Evolutionary conservation across 768 basidiomycete species (phyloP).

Genomic region (Rhodotorula babjevae): DNA sequence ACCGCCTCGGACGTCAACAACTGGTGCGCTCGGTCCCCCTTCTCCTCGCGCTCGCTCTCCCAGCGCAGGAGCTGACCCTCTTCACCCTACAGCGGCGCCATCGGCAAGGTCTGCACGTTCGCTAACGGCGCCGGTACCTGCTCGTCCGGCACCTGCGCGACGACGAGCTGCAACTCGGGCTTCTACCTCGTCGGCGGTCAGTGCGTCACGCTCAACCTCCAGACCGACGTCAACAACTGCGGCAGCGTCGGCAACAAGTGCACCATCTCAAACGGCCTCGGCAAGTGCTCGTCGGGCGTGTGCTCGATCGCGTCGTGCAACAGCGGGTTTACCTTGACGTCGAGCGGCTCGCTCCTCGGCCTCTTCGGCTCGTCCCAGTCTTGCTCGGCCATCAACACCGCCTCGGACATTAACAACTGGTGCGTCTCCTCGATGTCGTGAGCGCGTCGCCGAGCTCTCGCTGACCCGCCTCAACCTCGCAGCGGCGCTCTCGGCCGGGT

Average conservation of each 20-base stretch:
- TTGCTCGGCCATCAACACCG: not conserved
- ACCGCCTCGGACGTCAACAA: constrained; percentile 9
- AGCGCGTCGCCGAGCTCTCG: too few species aligned
- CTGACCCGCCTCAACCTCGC: too few species aligned
- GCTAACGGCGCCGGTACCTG: constrained; percentile 21
- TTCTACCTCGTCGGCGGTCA: constrained; percentile 27
- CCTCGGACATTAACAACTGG: constrained; percentile 6
- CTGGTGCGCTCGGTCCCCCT: constrained; percentile 6
- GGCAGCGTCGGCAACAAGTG: constrained; percentile 4
- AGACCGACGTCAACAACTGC: constrained; percentile 12
- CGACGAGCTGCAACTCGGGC: constrained; percentile 18
- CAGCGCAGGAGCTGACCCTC: not conserved
- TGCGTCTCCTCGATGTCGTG: too few species aligned
- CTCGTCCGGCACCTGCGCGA: constrained; percentile 14
- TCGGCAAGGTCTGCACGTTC: constrained; percentile 23
- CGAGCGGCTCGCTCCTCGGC: not conserved
- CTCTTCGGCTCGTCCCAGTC: not conserved
- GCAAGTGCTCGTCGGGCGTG: not conserved
- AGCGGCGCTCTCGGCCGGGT: not conserved
- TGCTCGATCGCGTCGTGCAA: constrained; percentile 5
- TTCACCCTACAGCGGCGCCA: constrained; percentile 4
- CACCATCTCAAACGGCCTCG: constrained; percentile 10
- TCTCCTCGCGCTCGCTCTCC: not conserved
- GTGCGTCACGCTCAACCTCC: constrained; percentile 26
- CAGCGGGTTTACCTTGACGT: not conserved